Base-by-base conservation (phyloP, 768 basidiomycete species). In the Gymnopilus dilepis region DNA sequence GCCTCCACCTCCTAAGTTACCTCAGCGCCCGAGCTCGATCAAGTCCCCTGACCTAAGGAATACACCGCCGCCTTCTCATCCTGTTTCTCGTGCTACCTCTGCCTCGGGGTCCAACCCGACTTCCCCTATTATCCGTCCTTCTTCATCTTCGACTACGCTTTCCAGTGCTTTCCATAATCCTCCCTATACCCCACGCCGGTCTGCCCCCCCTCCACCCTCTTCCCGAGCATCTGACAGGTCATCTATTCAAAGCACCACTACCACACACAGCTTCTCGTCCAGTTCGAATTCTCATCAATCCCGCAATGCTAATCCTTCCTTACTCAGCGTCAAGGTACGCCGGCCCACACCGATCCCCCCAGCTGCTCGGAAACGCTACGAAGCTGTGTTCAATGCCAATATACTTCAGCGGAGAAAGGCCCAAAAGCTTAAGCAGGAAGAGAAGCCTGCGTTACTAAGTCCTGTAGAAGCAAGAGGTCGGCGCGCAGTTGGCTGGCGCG, bases 261-360 rank as follows among this genome's bases (percentile, higher is more conserved):
- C 78, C 11, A 73, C 77, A 19, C 71, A 71, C 54, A 76, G 74
- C 63, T 64, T 71, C 22, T 70, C 71, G 30, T 78, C 79, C n/a
- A 72, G 72, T 64, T 71, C 73, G 21, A 70, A 70, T 58, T 69
- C 64, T 52, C 62, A 60, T 56, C 67, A 67, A 45, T 62, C 63
- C 47, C 68, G 47, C 47, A 62, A 40, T 47, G 57, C 38, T 48
- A 63, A 54, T 41, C 59, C 41, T 12, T 56, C 61, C 21, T 54
- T 45, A 30, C 63, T 60, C 53, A 66, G 54, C 57, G 63, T 61
- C 19, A 76, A 78, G 66, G 63, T 75, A 60, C 66, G 78, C 38
- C 84, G 90, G 2, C 84, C 86, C 0, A 85, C 90, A 0, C 91
- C 91, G 2, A 80, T 92, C 3, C 91, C 92, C 1, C 73, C 83